phyloP scores from a whole-genome alignment of 108 stramenopile genomes.

The Chaetoceros muelleri region DNA sequence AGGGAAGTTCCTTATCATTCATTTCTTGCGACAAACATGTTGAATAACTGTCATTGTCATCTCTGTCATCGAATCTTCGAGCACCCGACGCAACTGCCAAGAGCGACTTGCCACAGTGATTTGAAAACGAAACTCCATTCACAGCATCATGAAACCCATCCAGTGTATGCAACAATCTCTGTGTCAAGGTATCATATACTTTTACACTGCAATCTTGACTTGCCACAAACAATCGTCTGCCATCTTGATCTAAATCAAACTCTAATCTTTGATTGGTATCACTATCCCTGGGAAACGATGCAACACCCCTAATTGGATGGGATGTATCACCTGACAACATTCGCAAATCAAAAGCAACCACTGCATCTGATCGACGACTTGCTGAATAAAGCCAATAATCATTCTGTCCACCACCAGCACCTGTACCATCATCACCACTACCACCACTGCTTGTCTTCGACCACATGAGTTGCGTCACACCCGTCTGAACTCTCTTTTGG shows the following conservation, averaged over 20 bases:
- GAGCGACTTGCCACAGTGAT: constrained; percentile 12
- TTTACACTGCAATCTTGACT: constrained; percentile 40
- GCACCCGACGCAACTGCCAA: constrained; percentile 55
- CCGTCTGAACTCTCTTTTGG: constrained; percentile 49
- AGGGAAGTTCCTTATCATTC: no score
- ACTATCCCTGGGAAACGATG: constrained; percentile 44
- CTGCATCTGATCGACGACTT: constrained; percentile 57
- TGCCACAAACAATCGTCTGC: constrained; percentile 39
- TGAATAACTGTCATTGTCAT: constrained; percentile 28
- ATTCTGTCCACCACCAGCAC: constrained; percentile 10
- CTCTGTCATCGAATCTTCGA: constrained; percentile 32
- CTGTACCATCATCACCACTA: constrained; percentile 9
- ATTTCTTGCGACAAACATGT: no score
- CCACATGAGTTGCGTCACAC: constrained; percentile 71
- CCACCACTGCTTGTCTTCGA: constrained; percentile 9
- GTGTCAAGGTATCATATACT: constrained; percentile 26
- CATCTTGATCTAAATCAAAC: constrained; percentile 37
- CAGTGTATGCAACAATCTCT: constrained; percentile 13
- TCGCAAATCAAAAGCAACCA: constrained; percentile 73
- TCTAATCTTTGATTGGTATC: constrained; percentile 75
- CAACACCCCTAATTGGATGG: constrained; percentile 40
- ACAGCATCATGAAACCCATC: constrained; percentile 34
- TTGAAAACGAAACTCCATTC: constrained; percentile 55
- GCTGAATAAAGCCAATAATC: constrained; percentile 44
- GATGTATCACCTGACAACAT: constrained; percentile 32